Percentiles rank a stretch among this genome's conserved stretches.
Conservation (phyloP, 2,329 filamentous ascomycete genomes). For the Diaporthe capsici region DNA sequence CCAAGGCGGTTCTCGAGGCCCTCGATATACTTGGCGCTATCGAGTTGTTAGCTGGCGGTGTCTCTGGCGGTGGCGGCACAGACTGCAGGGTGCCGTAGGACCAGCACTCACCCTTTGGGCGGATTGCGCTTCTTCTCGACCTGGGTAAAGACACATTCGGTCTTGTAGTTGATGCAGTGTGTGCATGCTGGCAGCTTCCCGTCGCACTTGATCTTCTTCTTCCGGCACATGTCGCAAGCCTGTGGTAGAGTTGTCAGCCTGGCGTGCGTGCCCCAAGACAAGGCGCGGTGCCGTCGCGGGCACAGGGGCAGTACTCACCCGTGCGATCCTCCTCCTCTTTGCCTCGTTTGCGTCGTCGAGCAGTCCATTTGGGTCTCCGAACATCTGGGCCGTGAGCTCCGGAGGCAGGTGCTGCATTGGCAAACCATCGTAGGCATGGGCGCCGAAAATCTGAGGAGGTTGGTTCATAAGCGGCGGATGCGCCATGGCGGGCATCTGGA, state of each 20-base stretch:
- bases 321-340: conserved; percentile 89
- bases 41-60: conserved; percentile 28
- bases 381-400: conserved; percentile 73
- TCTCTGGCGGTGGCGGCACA: not conserved
- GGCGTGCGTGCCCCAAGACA: conserved; percentile 40
- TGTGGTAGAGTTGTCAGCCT: conserved; percentile 52
- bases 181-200: conserved; percentile 95
- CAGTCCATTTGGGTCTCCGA: conserved; percentile 68
- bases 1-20: conserved; percentile 93
- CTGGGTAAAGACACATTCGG: conserved; percentile 96
- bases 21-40: conserved; percentile 96
- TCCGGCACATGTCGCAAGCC: conserved; percentile 97
- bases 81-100: conserved; percentile 1
- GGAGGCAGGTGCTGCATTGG: conserved; percentile 68
- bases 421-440: conserved; percentile 72
- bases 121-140: conserved; percentile 99
- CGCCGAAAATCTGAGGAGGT: conserved; percentile 78
- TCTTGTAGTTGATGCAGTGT: conserved; percentile 98
- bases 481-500: conserved; percentile 70
- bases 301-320: conserved; percentile 68
- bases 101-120: conserved; percentile 84
- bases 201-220: conserved; percentile 98
- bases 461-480: conserved; percentile 72
- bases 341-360: conserved; percentile 82
- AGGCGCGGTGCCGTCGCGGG: not conserved